Conservation (phyloP, 106 monocot genomes). For the Dactylorhiza incarnata region DNA sequence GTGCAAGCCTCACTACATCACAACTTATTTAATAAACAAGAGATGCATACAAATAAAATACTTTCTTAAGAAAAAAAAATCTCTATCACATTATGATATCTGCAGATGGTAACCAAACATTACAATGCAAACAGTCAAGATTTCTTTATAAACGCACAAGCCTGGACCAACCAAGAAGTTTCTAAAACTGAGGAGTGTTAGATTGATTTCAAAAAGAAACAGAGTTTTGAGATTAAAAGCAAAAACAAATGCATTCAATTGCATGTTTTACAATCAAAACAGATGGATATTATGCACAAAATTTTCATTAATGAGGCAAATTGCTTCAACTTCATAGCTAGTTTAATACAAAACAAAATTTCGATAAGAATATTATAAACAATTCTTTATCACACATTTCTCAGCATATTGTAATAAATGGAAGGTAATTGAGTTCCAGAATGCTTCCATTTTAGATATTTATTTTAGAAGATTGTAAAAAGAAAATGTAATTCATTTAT, state of each 20-base stretch:
- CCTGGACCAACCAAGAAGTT: background rate
- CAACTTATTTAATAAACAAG: constrained; percentile 7
- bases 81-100: background rate
- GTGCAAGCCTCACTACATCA: constrained; percentile 85
- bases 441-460: background rate
- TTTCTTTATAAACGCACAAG: background rate
- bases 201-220: background rate
- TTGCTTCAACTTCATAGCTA: background rate
- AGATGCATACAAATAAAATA: background rate
- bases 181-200: background rate
- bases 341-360: background rate
- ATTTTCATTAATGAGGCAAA: background rate
- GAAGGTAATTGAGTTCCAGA: background rate
- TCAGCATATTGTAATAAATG: background rate
- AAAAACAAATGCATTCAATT: background rate
- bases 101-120: background rate
- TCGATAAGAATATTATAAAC: background rate
- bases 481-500: too few relatives aligned
- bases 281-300: background rate
- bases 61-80: background rate
- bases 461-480: too few relatives aligned
- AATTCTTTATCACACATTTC: background rate
- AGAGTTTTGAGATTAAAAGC: background rate
- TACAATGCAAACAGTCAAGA: background rate
- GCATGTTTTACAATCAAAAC: background rate